Evolutionary conservation across 2,329 filamentous ascomycete genomes (phyloP).

Genomic region (Cordyceps fumosorosea): DNA sequence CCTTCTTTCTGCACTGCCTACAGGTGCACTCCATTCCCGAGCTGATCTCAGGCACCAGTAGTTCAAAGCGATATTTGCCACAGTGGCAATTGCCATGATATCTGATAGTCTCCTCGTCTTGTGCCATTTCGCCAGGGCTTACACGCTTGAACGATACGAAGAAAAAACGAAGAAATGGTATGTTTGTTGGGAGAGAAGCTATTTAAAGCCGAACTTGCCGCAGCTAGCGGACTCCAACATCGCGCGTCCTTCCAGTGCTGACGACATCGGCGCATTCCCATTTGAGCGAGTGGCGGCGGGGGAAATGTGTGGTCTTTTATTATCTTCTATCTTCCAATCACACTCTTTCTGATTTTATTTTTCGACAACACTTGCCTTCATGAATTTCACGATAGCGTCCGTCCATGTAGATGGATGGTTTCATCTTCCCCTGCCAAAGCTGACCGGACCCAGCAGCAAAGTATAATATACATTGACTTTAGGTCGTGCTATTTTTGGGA

Average conservation of each 20-base stretch:
- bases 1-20: conserved; percentile 23
- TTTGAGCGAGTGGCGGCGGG: no score
- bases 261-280: no score
- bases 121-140: background rate
- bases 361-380: no score
- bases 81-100: conserved; percentile 25
- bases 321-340: no score
- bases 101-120: background rate
- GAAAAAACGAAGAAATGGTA: background rate
- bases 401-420: background rate
- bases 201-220: background rate
- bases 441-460: background rate
- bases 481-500: background rate
- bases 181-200: background rate
- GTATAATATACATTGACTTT: background rate
- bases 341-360: no score
- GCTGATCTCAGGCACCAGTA: conserved; percentile 13
- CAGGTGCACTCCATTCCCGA: conserved; percentile 19
- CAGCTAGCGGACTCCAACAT: no score
- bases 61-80: conserved; percentile 22
- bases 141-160: background rate
- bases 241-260: no score
- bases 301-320: no score
- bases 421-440: background rate
- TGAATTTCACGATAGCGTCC: no score